Evolutionary conservation across 495 filamentous ascomycete species (phyloP), one percentile per base, ranked within the genome.

Genomic region (Penicillium verhagenii): DNA sequence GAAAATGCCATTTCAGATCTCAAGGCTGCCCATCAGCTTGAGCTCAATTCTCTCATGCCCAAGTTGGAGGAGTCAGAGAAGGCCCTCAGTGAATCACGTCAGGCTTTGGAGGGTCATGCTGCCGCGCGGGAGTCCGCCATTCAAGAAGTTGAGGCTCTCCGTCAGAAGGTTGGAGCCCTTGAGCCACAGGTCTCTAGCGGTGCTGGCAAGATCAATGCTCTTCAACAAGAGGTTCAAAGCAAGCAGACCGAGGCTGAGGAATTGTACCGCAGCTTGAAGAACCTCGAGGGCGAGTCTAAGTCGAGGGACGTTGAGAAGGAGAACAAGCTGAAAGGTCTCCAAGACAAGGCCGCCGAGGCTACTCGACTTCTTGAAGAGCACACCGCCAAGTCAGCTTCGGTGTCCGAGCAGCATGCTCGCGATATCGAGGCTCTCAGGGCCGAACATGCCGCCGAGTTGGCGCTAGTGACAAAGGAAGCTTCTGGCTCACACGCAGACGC

Each of bases 61-160:
- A 70, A 69, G 20, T 57, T 78, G 33, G 59, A 67, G 26, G 66
- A 69, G 1, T 64, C 68, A 1, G 70, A 75, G 49, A 63, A 69
- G 45, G 60, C 67, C 26, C 63, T 73, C 14, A 52, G 19, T n/a
- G 71, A 73, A 50, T 56, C 61, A 14, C 69, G 66, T 35, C 64
- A 67, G n/a, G 64, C 64, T n/a, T 26, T 69, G 11, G 73, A 78
- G 10, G 64, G 66, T 10, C 65, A 63, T 21, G 66, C 55, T 19
- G 64, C 69, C 21, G 72, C 72, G 13, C 68, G 72, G 43, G 66
- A 68, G 23, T 61, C 64, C 46, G 75, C 75, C 8, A 50, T 65
- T 18, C 67, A 74, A 24, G 74, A 77, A 48, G 75, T 78, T 42
- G 70, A 78, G 35, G 56, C 67, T 39, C 67, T 78, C 24, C 69